These are phyloP conservation scores for Barbarea vulgaris DNA, from an alignment of 345 rosid species.

Conservation along the genomic window DNA sequence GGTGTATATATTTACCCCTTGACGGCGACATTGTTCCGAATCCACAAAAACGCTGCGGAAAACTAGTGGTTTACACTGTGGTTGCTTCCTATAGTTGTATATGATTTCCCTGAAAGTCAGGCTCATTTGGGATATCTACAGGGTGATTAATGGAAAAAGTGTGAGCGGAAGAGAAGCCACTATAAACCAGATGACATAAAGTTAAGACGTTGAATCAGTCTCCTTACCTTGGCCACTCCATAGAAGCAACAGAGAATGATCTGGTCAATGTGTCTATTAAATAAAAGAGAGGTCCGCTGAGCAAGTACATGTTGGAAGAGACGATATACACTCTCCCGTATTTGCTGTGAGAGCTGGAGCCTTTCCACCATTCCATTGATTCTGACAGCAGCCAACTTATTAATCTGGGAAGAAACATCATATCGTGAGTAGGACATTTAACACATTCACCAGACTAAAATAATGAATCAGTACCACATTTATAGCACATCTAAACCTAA, in stretches of 20 bases:
- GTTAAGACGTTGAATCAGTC: slow-evolving; percentile 18
- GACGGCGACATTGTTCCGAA: slow-evolving; percentile 60
- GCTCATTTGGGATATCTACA: slow-evolving; percentile 83
- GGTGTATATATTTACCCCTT: slow-evolving; percentile 36
- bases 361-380: slow-evolving; percentile 85
- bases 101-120: slow-evolving; percentile 85
- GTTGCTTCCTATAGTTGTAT: slow-evolving; percentile 87
- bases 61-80: slow-evolving; percentile 92
- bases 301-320: slow-evolving; percentile 73
- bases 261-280: slow-evolving; percentile 84
- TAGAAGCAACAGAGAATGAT: slow-evolving; percentile 89
- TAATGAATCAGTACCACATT: slow-evolving; percentile 6
- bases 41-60: slow-evolving; percentile 86
- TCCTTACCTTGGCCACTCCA: slow-evolving; percentile 76
- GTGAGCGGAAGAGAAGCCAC: slow-evolving; percentile 28
- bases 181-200: slow-evolving; percentile 12
- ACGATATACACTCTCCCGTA: slow-evolving; percentile 68
- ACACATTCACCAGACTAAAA: slow-evolving; percentile 12
- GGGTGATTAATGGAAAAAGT: slow-evolving; percentile 28
- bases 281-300: slow-evolving; percentile 67
- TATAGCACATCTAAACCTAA: slow-evolving; percentile 11
- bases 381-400: slow-evolving; percentile 84
- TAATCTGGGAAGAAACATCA: slow-evolving; percentile 52
- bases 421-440: not conserved
- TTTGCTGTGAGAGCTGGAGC: slow-evolving; percentile 74